A percentile compares a stretch with the other conserved stretches of the same genome.
Evolutionary conservation across 768 basidiomycete genomes (phyloP).

Genomic region (Podaxis rugospora): DNA sequence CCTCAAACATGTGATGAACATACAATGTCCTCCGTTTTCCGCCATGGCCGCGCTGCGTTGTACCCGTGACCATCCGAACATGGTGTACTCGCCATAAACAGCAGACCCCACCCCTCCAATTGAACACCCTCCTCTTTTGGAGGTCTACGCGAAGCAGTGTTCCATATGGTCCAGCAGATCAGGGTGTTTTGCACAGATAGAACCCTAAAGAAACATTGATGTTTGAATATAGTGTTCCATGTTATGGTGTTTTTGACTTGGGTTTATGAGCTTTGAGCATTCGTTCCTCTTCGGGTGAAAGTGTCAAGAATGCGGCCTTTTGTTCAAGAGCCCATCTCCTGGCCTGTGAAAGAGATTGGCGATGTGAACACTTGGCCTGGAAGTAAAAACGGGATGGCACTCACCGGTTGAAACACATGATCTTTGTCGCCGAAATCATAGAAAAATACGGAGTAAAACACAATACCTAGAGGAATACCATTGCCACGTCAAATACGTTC

Average conservation of each 20-base stretch:
- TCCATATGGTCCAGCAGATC: neutral
- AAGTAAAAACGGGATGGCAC: constrained; percentile 18
- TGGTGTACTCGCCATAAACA: neutral
- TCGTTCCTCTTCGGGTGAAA: constrained; percentile 54
- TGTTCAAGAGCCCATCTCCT: constrained; percentile 53
- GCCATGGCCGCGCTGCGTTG: neutral
- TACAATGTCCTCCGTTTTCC: neutral
- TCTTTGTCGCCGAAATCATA: constrained; percentile 69
- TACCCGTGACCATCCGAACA: neutral
- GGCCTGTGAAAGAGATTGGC: constrained; percentile 28
- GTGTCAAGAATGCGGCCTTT: constrained; percentile 49
- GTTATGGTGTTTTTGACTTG: constrained; percentile 1
- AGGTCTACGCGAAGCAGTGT: neutral
- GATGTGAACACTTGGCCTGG: neutral
- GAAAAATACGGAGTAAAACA: constrained; percentile 54
- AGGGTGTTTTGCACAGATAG: neutral
- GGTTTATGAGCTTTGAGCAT: constrained; percentile 21
- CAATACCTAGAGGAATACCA: constrained; percentile 34
- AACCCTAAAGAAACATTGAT: neutral
- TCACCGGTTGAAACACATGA: constrained; percentile 65
- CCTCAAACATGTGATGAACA: neutral
- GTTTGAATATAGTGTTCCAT: neutral
- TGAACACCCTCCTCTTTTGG: neutral
- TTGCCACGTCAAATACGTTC: neutral
- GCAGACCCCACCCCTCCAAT: neutral